phyloP scores from a whole-genome alignment of 2,329 filamentous ascomycete genomes.

The Ciborinia camelliae region DNA sequence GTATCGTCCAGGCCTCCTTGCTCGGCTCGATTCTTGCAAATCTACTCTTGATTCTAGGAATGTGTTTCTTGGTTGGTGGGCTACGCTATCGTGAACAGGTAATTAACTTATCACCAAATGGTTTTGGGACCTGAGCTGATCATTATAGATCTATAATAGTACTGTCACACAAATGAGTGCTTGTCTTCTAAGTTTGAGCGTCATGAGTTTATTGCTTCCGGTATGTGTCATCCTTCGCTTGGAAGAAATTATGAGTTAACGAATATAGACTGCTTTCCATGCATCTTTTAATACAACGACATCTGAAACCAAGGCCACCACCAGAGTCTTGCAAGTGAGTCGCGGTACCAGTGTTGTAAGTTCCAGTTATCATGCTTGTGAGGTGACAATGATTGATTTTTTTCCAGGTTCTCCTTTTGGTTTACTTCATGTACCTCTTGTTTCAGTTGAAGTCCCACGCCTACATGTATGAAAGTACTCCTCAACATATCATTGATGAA shows the following conservation, averaged over 20 bases:
- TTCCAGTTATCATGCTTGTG: constrained; percentile 24
- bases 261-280: constrained; percentile 75
- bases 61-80: constrained; percentile 85
- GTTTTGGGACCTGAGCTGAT: constrained; percentile 19
- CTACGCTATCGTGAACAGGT: constrained; percentile 84
- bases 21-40: constrained; percentile 89
- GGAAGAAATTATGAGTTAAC: background rate
- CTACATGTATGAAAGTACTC: constrained; percentile 89
- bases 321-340: constrained; percentile 75
- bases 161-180: constrained; percentile 96
- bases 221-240: constrained; percentile 44
- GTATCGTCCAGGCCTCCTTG: constrained; percentile 86
- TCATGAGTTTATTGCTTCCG: constrained; percentile 82
- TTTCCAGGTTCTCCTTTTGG: constrained; percentile 65
- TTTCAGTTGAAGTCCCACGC: constrained; percentile 91
- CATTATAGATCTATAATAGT: constrained; percentile 75
- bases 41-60: constrained; percentile 81
- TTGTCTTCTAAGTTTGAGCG: constrained; percentile 83
- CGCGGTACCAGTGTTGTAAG: constrained; percentile 81
- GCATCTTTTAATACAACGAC: constrained; percentile 62
- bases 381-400: constrained; percentile 14
- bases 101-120: constrained; percentile 26
- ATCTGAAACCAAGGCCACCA: constrained; percentile 58
- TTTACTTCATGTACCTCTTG: constrained; percentile 79
- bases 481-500: constrained; percentile 88